Evolutionary conservation across 2,329 filamentous ascomycete genomes (phyloP).

Genomic region (Alternaria sp.): DNA sequence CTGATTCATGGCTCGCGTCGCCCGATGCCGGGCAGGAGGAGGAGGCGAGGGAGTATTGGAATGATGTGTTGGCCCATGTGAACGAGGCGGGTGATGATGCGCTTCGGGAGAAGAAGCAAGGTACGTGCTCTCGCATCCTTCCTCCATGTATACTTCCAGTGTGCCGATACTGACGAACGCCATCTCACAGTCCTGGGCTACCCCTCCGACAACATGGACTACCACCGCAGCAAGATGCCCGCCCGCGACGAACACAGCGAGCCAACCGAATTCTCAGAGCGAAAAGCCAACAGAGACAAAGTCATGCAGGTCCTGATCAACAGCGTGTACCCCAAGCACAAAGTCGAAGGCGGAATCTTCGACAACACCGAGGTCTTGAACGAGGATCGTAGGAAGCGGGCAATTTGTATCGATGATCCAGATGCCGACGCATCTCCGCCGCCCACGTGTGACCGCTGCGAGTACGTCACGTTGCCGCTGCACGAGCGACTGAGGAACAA

Average conservation of each 20-base stretch:
- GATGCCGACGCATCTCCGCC: background rate
- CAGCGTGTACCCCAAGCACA: background rate
- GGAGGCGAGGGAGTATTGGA: background rate
- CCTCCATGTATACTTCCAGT: background rate
- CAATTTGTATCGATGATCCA: background rate
- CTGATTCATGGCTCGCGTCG: background rate
- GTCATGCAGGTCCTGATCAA: background rate
- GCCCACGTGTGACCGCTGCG: background rate
- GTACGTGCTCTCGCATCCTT: background rate
- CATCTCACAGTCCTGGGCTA: background rate
- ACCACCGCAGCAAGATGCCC: background rate
- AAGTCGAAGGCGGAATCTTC: background rate
- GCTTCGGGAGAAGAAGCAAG: background rate
- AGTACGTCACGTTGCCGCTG: background rate
- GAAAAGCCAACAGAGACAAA: background rate
- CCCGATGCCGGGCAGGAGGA: background rate
- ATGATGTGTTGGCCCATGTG: background rate
- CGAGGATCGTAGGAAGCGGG: background rate
- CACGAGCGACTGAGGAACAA: background rate
- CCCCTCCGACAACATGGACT: background rate
- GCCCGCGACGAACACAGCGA: background rate
- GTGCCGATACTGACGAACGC: background rate
- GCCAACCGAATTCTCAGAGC: background rate
- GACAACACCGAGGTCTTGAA: background rate
- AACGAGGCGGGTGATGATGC: background rate